Conservation (phyloP, 768 basidiomycete species). For the Mycena maculata region DNA sequence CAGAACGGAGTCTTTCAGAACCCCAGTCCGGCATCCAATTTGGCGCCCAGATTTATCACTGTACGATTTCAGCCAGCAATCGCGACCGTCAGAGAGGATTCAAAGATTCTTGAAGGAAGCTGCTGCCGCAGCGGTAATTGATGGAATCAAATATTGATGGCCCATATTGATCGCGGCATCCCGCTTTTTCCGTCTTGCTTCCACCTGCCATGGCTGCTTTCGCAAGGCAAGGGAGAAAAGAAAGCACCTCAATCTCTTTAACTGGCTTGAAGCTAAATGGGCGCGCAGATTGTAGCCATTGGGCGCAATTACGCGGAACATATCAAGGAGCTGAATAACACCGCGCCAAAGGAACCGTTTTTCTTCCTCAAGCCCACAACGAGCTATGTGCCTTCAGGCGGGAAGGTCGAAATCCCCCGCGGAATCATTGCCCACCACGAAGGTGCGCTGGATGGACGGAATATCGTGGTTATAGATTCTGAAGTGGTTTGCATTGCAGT, state of each 20-base stretch:
- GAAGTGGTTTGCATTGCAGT: constrained; percentile 57
- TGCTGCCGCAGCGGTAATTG: too few species aligned
- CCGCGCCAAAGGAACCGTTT: constrained; percentile 93
- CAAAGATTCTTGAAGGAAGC: too few species aligned
- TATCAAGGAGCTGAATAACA: constrained; percentile 91
- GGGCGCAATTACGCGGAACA: constrained; percentile 95
- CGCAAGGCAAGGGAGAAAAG: constrained; percentile 29
- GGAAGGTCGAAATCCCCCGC: constrained; percentile 85
- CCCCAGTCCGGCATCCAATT: too few species aligned
- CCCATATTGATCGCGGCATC: neutral
- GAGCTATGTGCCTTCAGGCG: constrained; percentile 83
- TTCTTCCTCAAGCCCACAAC: constrained; percentile 98
- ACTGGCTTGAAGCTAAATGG: constrained; percentile 7
- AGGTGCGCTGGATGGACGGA: constrained; percentile 62
- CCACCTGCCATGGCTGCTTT: constrained; percentile 24
- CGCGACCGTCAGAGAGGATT: too few species aligned
- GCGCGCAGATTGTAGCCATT: constrained; percentile 87
- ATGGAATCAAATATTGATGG: too few species aligned
- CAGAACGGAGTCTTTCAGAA: too few species aligned
- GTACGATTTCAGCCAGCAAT: too few species aligned
- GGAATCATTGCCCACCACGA: constrained; percentile 92
- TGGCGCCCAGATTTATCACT: too few species aligned
- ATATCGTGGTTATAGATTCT: neutral
- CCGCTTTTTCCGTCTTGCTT: neutral
- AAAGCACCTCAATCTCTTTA: neutral